Conservation (phyloP, 2,329 filamentous ascomycete species). For the Colletotrichum sp. region DNA sequence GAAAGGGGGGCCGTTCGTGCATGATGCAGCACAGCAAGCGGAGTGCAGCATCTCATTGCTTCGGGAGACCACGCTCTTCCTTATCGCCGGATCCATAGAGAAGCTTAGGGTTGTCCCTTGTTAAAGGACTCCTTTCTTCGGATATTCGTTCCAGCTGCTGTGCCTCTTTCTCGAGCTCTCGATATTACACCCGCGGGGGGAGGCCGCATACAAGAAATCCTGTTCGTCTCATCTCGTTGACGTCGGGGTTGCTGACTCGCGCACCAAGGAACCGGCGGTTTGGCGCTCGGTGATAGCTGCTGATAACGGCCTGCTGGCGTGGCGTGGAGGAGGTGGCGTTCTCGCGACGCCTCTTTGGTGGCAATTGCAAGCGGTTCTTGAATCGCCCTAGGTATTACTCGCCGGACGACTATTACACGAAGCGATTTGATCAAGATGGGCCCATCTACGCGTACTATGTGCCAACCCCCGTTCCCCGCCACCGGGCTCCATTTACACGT, state of each 20-base stretch:
- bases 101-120: conserved; percentile 5
- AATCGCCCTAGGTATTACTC: not conserved
- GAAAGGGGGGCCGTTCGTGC: not conserved
- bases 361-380: conserved; percentile 2
- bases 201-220: not conserved
- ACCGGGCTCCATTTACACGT: not conserved
- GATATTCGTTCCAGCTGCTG: not conserved
- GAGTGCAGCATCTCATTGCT: not conserved
- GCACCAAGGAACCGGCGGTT: not conserved
- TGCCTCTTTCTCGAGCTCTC: not conserved
- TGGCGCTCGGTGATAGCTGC: not conserved
- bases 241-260: conserved; percentile 9
- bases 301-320: conserved; percentile 2
- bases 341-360: not conserved
- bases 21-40: conserved; percentile 1
- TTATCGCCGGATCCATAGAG: conserved; percentile 1
- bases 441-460: not conserved
- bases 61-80: not conserved
- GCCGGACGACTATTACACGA: not conserved
- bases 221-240: conserved; percentile 7
- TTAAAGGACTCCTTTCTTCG: not conserved
- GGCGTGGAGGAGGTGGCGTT: not conserved
- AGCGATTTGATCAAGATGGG: conserved; percentile 1
- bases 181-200: not conserved
- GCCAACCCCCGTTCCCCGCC: not conserved